Evolutionary conservation across 106 monocot genomes (phyloP).

Genomic region (Acorus calamus): DNA sequence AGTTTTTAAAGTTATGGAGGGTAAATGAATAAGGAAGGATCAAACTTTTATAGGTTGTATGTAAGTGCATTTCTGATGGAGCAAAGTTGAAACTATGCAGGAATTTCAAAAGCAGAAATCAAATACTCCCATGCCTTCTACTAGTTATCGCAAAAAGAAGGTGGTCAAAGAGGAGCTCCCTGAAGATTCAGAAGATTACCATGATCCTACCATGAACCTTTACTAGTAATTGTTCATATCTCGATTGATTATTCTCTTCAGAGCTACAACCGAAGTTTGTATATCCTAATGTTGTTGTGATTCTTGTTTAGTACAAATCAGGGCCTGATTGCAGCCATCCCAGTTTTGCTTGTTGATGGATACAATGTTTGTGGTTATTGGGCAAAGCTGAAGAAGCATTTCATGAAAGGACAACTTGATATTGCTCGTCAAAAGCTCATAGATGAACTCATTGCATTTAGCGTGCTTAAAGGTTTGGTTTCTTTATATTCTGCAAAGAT

Average conservation of each 20-base stretch:
- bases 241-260: conserved; percentile 2
- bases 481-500: neutral
- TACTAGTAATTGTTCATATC: conserved; percentile 49
- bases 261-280: neutral
- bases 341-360: conserved; percentile 89
- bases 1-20: conserved; percentile 69
- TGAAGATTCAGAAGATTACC: conserved; percentile 57
- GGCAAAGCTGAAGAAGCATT: conserved; percentile 89
- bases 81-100: conserved; percentile 21
- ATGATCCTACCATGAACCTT: conserved; percentile 56
- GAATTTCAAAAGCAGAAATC: conserved; percentile 55
- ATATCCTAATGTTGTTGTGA: conserved; percentile 11
- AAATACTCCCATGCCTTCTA: conserved; percentile 48
- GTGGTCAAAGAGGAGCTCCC: conserved; percentile 60
- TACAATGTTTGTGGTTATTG: conserved; percentile 98
- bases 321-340: conserved; percentile 62
- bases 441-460: conserved; percentile 76
- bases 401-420: conserved; percentile 73
- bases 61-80: too few species aligned
- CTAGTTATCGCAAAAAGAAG: conserved; percentile 94
- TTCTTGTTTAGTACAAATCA: conserved; percentile 64
- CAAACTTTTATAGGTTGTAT: too few species aligned
- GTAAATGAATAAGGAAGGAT: conserved; percentile 11
- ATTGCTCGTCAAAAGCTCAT: conserved; percentile 80
- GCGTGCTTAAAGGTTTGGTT: conserved; percentile 66